Conservation (phyloP, 108 stramenopile genomes). For the Nitzschia inconspicua region DNA sequence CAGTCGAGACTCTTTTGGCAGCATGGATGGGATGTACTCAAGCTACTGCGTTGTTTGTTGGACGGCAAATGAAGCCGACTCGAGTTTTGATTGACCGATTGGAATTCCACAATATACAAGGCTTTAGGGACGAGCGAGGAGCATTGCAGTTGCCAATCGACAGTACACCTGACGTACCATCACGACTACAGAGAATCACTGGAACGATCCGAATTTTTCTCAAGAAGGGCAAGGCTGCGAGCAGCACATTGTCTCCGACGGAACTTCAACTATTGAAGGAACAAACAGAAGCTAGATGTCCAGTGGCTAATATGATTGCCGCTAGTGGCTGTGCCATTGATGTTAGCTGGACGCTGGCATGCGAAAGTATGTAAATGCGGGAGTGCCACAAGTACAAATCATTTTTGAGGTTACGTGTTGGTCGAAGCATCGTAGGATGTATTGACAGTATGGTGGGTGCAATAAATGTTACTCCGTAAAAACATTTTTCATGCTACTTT, state of each 20-base stretch:
- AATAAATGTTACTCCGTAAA: too few species aligned
- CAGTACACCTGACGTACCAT: conserved; percentile 40
- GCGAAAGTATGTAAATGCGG: too few species aligned
- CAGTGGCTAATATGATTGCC: conserved; percentile 79
- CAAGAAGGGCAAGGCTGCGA: conserved; percentile 6
- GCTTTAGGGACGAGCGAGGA: conserved; percentile 66
- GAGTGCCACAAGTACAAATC: too few species aligned
- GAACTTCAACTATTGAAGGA: conserved; percentile 47
- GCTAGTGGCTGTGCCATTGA: conserved; percentile 71
- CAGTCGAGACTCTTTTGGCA: conserved; percentile 70
- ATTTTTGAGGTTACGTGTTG: too few species aligned
- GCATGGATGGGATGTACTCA: conserved; percentile 78
- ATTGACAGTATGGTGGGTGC: too few species aligned
- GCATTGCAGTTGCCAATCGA: conserved; percentile 62
- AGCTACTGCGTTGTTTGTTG: conserved; percentile 78
- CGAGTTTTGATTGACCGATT: conserved; percentile 49
- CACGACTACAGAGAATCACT: conserved; percentile 35
- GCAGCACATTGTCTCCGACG: conserved; percentile 4
- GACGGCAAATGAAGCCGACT: conserved; percentile 48
- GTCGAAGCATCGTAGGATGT: too few species aligned
- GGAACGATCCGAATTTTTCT: conserved; percentile 47
- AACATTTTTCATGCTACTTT: too few species aligned
- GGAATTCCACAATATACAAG: conserved; percentile 50
- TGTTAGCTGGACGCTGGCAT: conserved; percentile 70
- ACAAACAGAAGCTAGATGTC: conserved; percentile 78